phyloP scores from a whole-genome alignment of 2,329 filamentous ascomycete genomes.

The Penicillium sp. region DNA sequence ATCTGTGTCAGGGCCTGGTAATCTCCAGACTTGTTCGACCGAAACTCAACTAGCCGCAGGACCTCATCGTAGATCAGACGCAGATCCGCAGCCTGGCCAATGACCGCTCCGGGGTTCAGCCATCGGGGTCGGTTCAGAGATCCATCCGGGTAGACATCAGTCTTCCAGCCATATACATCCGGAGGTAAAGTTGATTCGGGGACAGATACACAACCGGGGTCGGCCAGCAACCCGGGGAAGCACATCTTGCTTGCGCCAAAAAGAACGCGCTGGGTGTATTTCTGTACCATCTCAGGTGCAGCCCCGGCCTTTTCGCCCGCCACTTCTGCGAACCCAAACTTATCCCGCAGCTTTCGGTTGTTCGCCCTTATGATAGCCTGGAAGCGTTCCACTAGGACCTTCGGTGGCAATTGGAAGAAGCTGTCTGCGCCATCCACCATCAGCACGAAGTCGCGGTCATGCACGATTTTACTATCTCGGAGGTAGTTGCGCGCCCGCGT shows the following conservation, averaged over 20 bases:
- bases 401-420: constrained; percentile 65
- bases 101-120: constrained; percentile 50
- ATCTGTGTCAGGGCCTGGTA: constrained; percentile 53
- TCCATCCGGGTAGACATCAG: constrained; percentile 40
- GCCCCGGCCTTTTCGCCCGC: constrained; percentile 20
- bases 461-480: constrained; percentile 47
- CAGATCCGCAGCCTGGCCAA: constrained; percentile 54
- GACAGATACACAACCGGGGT: constrained; percentile 54
- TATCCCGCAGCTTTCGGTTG: constrained; percentile 53
- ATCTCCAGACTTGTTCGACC: constrained; percentile 39
- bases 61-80: constrained; percentile 48
- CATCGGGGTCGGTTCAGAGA: constrained; percentile 49
- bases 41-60: constrained; percentile 38
- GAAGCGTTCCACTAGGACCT: constrained; percentile 64
- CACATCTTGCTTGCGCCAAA: constrained; percentile 59
- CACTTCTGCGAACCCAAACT: constrained; percentile 47
- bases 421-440: constrained; percentile 65
- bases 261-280: constrained; percentile 55
- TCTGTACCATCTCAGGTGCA: constrained; percentile 33
- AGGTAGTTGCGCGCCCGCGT: constrained; percentile 51
- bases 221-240: constrained; percentile 42
- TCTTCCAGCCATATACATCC: constrained; percentile 50
- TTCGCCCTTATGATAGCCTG: constrained; percentile 55
- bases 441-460: constrained; percentile 62
- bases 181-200: constrained; percentile 53